A percentile compares a stretch with the other conserved stretches of the same genome.
phyloP scores from a whole-genome alignment of 192 early-diverging fungal genomes.

The Gonapodya sp. region DNA sequence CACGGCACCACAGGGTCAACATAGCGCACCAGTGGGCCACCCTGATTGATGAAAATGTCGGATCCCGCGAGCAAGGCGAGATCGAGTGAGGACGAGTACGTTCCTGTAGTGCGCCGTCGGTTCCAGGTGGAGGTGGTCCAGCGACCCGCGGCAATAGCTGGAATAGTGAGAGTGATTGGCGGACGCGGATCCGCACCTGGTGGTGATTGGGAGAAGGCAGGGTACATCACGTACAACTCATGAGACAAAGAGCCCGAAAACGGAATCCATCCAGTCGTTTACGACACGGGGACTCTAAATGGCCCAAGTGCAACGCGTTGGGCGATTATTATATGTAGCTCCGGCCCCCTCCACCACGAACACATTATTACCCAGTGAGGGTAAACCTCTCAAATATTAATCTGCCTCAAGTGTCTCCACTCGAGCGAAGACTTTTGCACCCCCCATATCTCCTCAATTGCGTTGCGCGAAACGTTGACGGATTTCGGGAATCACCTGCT shows the following conservation, averaged over 20 bases:
- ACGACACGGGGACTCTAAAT: no score
- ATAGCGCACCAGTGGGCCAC: neutral
- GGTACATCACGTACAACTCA: no score
- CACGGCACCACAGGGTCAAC: neutral
- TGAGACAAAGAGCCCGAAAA: no score
- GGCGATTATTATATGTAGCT: no score
- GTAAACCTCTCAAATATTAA: neutral
- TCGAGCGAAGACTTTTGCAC: no score
- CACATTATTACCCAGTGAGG: neutral
- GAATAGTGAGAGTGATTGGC: neutral
- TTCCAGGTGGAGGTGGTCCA: neutral
- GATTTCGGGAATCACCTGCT: neutral
- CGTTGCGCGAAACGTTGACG: neutral
- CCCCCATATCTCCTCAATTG: no score
- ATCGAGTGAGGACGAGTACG: neutral
- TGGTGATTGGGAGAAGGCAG: neutral
- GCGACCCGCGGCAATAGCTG: neutral
- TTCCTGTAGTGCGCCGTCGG: neutral
- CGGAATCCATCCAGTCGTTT: no score
- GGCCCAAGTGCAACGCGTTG: no score
- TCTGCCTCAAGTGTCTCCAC: no score
- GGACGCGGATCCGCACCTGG: neutral
- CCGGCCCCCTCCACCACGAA: no score
- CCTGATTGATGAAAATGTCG: neutral
- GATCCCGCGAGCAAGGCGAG: neutral